Conservation (phyloP, 495 filamentous ascomycete species). For the Lasiosphaeriaceae sp. region DNA sequence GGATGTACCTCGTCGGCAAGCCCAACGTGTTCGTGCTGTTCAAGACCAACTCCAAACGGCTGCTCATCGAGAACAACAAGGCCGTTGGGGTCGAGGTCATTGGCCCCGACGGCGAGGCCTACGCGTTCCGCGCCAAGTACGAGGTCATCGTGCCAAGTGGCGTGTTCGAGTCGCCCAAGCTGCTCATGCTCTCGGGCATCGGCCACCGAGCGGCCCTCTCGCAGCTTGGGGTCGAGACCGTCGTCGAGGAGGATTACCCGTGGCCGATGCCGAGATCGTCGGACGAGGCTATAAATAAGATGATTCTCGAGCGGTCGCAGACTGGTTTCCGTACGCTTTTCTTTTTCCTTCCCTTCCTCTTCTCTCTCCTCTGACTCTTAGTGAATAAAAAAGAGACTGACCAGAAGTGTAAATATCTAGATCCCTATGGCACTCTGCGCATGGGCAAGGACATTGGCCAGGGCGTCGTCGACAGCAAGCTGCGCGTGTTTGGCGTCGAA, state of each 20-base stretch:
- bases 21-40: constrained; percentile 36
- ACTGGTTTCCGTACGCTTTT: constrained; percentile 49
- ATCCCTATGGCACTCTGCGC: constrained; percentile 54
- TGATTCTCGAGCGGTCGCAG: constrained; percentile 54
- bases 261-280: constrained; percentile 56
- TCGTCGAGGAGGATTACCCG: constrained; percentile 48
- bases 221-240: neutral
- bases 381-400: no score
- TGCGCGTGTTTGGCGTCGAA: constrained; percentile 52
- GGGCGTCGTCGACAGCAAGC: constrained; percentile 51
- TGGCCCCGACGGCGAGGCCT: constrained; percentile 33
- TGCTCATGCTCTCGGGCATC: constrained; percentile 42
- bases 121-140: constrained; percentile 39
- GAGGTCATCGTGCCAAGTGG: constrained; percentile 52
- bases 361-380: neutral
- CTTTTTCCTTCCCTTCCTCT: neutral
- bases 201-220: constrained; percentile 4
- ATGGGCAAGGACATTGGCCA: constrained; percentile 49
- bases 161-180: constrained; percentile 42
- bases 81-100: constrained; percentile 34
- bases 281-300: constrained; percentile 55
- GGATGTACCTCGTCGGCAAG: no score
- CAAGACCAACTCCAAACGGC: constrained; percentile 44
- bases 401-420: neutral
- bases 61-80: constrained; percentile 48